A percentile compares a stretch with the other conserved stretches of the same genome.
phyloP scores from a whole-genome alignment of 352 stramenopile species.

The Detonula confervacea region DNA sequence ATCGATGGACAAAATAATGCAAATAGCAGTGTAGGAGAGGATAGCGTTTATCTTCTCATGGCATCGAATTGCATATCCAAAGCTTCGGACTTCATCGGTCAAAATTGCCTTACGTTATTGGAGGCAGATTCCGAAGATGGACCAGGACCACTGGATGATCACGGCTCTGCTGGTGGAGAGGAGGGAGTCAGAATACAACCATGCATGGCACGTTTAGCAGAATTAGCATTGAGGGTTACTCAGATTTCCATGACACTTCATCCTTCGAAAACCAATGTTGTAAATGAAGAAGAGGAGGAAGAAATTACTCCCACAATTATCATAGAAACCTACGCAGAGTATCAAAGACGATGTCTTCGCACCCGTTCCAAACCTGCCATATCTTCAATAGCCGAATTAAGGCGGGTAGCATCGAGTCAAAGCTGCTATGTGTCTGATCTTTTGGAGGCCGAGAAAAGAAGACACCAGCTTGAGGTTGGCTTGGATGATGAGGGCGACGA shows the following conservation, averaged over 20 bases:
- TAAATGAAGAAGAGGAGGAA: constrained; percentile 21
- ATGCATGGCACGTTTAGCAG: constrained; percentile 58
- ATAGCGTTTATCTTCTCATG: constrained; percentile 52
- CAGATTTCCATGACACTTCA: constrained; percentile 25
- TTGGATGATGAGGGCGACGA: constrained; percentile 32
- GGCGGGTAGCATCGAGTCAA: constrained; percentile 49
- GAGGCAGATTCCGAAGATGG: constrained; percentile 36
- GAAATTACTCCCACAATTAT: constrained; percentile 42
- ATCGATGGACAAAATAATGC: constrained; percentile 5
- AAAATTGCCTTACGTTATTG: constrained; percentile 34
- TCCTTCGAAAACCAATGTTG: background rate
- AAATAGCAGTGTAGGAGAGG: constrained; percentile 7
- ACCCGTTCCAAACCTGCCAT: constrained; percentile 70
- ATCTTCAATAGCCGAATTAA: constrained; percentile 60
- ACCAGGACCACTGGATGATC: constrained; percentile 44
- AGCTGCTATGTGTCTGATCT: constrained; percentile 44
- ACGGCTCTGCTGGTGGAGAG: background rate
- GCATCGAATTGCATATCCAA: constrained; percentile 48
- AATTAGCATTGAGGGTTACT: constrained; percentile 65
- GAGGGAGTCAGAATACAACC: constrained; percentile 39
- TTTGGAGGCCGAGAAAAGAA: constrained; percentile 32
- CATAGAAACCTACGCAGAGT: constrained; percentile 61
- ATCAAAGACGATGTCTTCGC: constrained; percentile 75
- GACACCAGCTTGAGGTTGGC: constrained; percentile 35
- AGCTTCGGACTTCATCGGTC: constrained; percentile 28